Evolutionary conservation across 2,329 filamentous ascomycete genomes (phyloP), one percentile per base, ranked within the genome.

Genomic region (Coleophoma eucalyptorum): DNA sequence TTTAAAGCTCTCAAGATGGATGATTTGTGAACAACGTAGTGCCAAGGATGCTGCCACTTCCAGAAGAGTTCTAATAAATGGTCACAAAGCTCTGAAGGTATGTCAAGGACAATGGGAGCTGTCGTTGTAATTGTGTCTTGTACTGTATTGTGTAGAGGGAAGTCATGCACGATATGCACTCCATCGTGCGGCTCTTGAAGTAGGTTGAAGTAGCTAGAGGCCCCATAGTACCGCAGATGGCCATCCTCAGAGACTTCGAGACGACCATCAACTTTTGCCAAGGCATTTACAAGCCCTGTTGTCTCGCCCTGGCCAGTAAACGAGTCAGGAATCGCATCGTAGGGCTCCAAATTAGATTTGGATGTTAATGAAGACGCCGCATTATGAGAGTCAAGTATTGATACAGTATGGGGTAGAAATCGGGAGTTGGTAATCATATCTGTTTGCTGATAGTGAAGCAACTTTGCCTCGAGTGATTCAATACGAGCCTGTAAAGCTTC

Each of bases 21-120:
- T 0, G 78, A 74, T 0, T 78, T 72, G 57, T 80, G 79, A 1
- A 73, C 75, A 43, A 79, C 65, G 1, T 74, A 53, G 48, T 70
- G 69, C 4, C 75, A 70, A 49, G 76, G 71, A 53, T 78, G 75
- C 50, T 79, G 75, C 8, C 76, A 71, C 53, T 76, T 78, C 74
- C 75, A 79, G 46, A 79, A 74, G 0, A 80, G 59, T 3, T 69
- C 68, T 0, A 80, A 63, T 3, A 80, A 58, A 48, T 80, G 74
- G 64, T 77, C 72, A 7, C 69, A 76, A 5, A 80, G 56, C 13
- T 78, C 72, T 0, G 75, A 37, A 37, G 16, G 4, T 37, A 13
- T 12, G 13, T 37, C 16, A 6, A 13, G 13, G 3, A 37, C 13
- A 12, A 13, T 37, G 4, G 34, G 16, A 12, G 16, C 34, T 13